Base-by-base conservation (phyloP, 495 filamentous ascomycete genomes). In the Penicillium silybi region DNA sequence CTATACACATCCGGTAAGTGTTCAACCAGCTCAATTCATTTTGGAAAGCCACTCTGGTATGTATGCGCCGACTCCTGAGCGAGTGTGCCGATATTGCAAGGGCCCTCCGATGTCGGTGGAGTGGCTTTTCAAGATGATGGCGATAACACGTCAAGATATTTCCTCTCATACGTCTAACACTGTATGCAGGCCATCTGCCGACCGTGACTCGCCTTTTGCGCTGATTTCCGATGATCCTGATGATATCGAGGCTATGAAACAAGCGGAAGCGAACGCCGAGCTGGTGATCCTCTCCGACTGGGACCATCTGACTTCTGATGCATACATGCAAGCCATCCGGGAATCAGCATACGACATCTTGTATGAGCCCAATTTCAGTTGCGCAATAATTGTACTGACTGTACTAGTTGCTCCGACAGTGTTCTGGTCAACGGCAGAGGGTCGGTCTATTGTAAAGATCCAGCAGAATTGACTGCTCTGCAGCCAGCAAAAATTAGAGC, bases 361-460 rank as follows among this genome's bases (percentile, higher is more conserved):
- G 60, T 79, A 44, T 13, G 29, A 8, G 13, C 8, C 11, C 10
- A 13, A 32, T 32, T 3, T 13, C 10, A 13, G 29, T 3, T 11
- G 3, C 11, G 3, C 1, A 15, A 13, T 32, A 32, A 2, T 15
- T 9, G 25, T 41, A 15, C n/a, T 44, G 1, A 39, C 19, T 32
- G 18, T 17, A 11, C 5, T 17, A 68, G 64, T 49, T 74, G 75
- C 53, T 68, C 70, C 10, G 77, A 80, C 43, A 73, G 66, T 34
- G 57, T 81, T n/a, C 67, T 83, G 1, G 58, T 83, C 52, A 80
- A 83, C 50, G 78, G 80, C 8, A 69, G 72, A 54, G 80, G 79
- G 15, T 62, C 57, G n/a, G 68, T 78, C 6, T 61, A 75, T 34
- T 81, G 79, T 53, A 69, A 64, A 48, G 53, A 67, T 19, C 42